Evolutionary conservation across 257 asterid genomes (phyloP).

Genomic region (Solanum sejunctum): DNA sequence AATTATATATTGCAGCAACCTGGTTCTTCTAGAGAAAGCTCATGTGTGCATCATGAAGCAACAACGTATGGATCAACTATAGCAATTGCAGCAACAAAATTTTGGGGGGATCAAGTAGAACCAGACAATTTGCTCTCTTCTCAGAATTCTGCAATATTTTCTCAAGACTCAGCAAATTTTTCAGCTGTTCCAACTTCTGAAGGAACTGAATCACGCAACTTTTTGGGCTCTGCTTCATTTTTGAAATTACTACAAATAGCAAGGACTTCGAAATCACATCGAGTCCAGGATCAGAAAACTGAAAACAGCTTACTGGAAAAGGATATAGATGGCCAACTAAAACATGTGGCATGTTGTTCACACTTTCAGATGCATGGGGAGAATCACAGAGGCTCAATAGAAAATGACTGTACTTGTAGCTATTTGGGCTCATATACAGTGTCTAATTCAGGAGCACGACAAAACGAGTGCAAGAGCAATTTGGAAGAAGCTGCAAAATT

Average conservation of each 20-base stretch:
- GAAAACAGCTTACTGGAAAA: not conserved
- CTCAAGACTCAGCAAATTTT: conserved; percentile 36
- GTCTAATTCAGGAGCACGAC: not conserved
- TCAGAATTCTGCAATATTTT: conserved; percentile 46
- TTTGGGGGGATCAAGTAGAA: conserved; percentile 30
- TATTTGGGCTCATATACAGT: not conserved
- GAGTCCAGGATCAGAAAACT: not conserved
- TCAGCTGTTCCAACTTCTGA: conserved; percentile 27
- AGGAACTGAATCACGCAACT: conserved; percentile 22
- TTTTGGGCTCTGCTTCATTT: conserved; percentile 26
- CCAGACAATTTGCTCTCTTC: conserved; percentile 50
- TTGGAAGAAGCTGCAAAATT: not conserved
- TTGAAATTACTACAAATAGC: conserved; percentile 42
- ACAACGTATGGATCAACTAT: not conserved
- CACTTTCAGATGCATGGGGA: conserved; percentile 18
- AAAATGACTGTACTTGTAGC: not conserved
- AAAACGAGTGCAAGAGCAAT: not conserved
- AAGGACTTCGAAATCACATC: not conserved
- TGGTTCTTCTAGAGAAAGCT: conserved; percentile 21
- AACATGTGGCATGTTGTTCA: not conserved
- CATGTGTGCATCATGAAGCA: conserved; percentile 27
- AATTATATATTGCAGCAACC: conserved; percentile 18
- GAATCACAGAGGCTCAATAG: conserved; percentile 7
- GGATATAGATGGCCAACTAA: not conserved
- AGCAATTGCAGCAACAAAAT: not conserved